Evolutionary conservation across 202 grass and related monocot species (phyloP).

Genomic region (Zoysia matrella): DNA sequence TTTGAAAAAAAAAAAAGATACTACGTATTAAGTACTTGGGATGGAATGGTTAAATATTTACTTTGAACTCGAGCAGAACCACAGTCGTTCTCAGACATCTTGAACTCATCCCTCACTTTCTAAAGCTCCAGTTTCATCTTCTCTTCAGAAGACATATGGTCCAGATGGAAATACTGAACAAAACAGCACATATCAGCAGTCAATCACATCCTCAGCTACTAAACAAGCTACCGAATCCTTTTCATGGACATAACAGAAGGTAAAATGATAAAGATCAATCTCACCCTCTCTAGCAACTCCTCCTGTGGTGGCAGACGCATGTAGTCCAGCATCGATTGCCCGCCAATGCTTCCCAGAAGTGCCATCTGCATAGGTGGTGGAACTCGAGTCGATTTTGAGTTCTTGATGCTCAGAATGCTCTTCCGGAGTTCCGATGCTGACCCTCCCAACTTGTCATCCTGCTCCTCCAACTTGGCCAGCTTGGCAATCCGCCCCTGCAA

Average conservation of each 20-base stretch:
- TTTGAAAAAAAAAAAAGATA: too few species aligned
- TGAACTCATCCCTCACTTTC: slow-evolving; percentile 92
- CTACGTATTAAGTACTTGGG: background rate
- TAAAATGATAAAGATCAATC: slow-evolving; percentile 16
- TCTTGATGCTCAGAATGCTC: background rate
- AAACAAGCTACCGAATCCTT: background rate
- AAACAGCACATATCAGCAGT: slow-evolving; percentile 24
- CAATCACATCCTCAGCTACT: background rate
- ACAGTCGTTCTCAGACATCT: slow-evolving; percentile 94
- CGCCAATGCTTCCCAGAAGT: slow-evolving; percentile 46
- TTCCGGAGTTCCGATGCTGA: background rate
- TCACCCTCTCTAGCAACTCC: slow-evolving; percentile 81
- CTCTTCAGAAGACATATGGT: slow-evolving; percentile 87
- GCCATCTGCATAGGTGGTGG: slow-evolving; percentile 41
- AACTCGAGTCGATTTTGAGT: background rate
- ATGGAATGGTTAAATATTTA: too few species aligned
- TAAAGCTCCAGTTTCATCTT: slow-evolving; percentile 61
- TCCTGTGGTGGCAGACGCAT: slow-evolving; percentile 69
- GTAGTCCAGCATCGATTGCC: slow-evolving; percentile 35
- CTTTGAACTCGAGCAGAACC: slow-evolving; percentile 75
- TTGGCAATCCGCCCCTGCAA: slow-evolving; percentile 74
- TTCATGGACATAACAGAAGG: background rate
- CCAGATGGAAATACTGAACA: slow-evolving; percentile 91
- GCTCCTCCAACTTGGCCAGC: slow-evolving; percentile 64
- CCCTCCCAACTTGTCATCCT: background rate